A percentile compares a stretch with the other conserved stretches of the same genome.
Conservation (phyloP, 1,284 basidiomycete species). For the Trichosporon asahii region DNA sequence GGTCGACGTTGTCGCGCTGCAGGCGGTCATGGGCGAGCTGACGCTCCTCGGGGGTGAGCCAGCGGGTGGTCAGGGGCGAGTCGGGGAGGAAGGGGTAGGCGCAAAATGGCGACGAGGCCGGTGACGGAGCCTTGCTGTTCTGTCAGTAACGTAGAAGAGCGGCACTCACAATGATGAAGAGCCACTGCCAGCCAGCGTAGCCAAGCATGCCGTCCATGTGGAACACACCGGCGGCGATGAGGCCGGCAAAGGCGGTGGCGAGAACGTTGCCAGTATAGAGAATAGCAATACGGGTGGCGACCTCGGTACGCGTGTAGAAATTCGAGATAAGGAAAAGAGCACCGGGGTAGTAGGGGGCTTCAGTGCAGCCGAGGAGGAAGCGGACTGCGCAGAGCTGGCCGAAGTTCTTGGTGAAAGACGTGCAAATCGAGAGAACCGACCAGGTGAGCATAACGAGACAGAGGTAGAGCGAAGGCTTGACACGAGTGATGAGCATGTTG, state of each 20-base stretch:
- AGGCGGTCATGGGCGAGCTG: conserved; percentile 25
- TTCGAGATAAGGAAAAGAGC: conserved; percentile 45
- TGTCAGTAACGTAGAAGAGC: background rate
- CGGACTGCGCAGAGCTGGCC: conserved; percentile 37
- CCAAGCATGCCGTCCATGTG: conserved; percentile 22
- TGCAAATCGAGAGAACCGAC: conserved; percentile 26
- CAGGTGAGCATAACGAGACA: conserved; percentile 35
- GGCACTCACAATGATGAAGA: conserved; percentile 24
- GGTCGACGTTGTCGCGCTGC: conserved; percentile 32
- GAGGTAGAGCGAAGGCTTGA: conserved; percentile 40
- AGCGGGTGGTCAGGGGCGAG: conserved; percentile 22
- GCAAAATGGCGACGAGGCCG: conserved; percentile 18
- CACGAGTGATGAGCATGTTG: conserved; percentile 42
- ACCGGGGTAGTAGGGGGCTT: conserved; percentile 41
- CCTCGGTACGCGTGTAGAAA: conserved; percentile 48
- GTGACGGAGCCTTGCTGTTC: conserved; percentile 19
- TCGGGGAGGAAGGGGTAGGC: conserved; percentile 23
- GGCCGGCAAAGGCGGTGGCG: conserved; percentile 29
- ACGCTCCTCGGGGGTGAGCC: conserved; percentile 21
- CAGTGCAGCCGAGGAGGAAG: conserved; percentile 44
- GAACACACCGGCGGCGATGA: conserved; percentile 28
- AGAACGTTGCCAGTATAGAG: conserved; percentile 39
- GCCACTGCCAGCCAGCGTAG: conserved; percentile 30
- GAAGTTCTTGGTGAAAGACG: conserved; percentile 33
- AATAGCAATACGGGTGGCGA: conserved; percentile 44